Base-by-base conservation (phyloP, 2,329 filamentous ascomycete genomes). In the Penicillium sp. region DNA sequence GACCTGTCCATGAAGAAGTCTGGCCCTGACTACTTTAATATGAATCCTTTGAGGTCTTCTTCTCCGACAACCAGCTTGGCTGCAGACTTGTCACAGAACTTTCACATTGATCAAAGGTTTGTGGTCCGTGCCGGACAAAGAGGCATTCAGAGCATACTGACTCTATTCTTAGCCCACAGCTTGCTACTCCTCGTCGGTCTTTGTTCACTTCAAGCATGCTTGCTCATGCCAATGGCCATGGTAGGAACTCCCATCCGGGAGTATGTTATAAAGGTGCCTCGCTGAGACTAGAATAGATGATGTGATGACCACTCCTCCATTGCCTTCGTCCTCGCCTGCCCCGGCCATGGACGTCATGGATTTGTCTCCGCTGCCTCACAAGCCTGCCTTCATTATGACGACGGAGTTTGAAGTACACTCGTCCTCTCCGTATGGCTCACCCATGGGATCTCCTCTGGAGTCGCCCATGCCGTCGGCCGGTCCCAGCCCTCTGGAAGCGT, bases 81-180 rank as follows among this genome's bases (percentile, higher is more conserved):
- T 37, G 91, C 90, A 54, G 93, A 98, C 73, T 80, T 97, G 62
- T 96, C 91, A 50, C 90, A 95, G 68, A 98, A 97, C 76, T 95
- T 97, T 69, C 88, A 92, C 68, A 88, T 97, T 69, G 91, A 96
- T 72, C 89, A 87, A 66, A 96, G 91, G 92, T 96, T 78, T 60
- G 80, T 66, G 46, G 37, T n/a, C 13, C 6, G n/a, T 20, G n/a
- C 2, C 33, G 24, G 9, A 29, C 24, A 47, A 47, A 42, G 44
- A 53, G 38, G 27, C 12, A 25, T 42, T n/a, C 59, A 55, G 53
- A 56, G 27, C 37, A 20, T 57, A 58, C 71, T 79, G 60, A 79
- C 68, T 58, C 62, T 68, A 59, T 64, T 58, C 64, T 49, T 71
- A 95, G 89, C 71, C 89, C 89, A 29, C 85, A 88, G 70, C 79